phyloP scores from a whole-genome alignment of 495 filamentous ascomycete species.

The Endocarpon pusillum region DNA sequence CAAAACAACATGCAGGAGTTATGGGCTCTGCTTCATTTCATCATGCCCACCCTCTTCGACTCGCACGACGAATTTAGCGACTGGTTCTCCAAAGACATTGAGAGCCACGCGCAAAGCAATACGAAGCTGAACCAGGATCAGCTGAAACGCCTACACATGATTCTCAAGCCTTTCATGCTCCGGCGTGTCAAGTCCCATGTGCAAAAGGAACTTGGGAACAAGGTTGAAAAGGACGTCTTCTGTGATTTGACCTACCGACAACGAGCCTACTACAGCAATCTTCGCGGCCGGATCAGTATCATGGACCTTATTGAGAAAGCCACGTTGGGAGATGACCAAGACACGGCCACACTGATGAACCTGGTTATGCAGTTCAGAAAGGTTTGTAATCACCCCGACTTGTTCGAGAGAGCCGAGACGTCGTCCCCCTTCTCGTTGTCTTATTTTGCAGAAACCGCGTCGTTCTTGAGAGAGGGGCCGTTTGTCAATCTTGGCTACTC shows the following conservation, averaged over 20 bases:
- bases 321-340: constrained; percentile 80
- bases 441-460: constrained; percentile 83
- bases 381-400: constrained; percentile 95
- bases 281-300: constrained; percentile 93
- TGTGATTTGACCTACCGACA: constrained; percentile 96
- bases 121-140: constrained; percentile 98
- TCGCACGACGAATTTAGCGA: constrained; percentile 99
- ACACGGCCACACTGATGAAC: constrained; percentile 94
- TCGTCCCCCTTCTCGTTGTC: constrained; percentile 67
- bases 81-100: constrained; percentile 99
- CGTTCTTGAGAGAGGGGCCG: constrained; percentile 76
- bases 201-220: constrained; percentile 95
- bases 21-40: constrained; percentile 95
- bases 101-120: constrained; percentile 95
- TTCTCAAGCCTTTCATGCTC: constrained; percentile 97
- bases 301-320: constrained; percentile 98
- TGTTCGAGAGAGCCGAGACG: constrained; percentile 89
- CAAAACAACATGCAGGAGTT: constrained; percentile 99
- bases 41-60: constrained; percentile 97
- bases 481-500: constrained; percentile 74
- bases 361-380: constrained; percentile 99
- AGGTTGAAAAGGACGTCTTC: constrained; percentile 91
- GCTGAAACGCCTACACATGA: constrained; percentile 92
- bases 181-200: constrained; percentile 98
- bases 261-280: constrained; percentile 77